A percentile compares a stretch with the other conserved stretches of the same genome.
These are phyloP conservation scores for Clarireedia hainanense DNA, from an alignment of 2,329 filamentous ascomycete species.

Conservation along the genomic window DNA sequence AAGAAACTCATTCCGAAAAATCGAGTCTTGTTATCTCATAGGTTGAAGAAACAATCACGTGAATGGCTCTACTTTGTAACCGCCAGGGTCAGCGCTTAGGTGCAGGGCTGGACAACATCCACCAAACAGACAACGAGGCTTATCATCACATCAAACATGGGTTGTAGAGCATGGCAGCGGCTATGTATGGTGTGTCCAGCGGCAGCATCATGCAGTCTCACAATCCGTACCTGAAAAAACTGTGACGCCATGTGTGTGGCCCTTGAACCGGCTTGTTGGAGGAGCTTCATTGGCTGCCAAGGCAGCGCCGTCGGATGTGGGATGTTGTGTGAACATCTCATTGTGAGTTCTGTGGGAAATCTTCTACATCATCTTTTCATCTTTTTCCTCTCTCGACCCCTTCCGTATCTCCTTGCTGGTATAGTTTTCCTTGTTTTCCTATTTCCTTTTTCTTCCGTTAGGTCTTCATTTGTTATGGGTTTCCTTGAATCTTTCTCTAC, in stretches of 20 bases:
- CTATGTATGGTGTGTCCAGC: constrained; percentile 3
- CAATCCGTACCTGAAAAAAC: constrained; percentile 3
- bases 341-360: constrained; percentile 6
- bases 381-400: constrained; percentile 7
- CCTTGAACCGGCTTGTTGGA: constrained; percentile 4
- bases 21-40: neutral
- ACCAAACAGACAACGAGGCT: constrained; percentile 9
- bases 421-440: constrained; percentile 13
- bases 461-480: constrained; percentile 11
- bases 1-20: neutral
- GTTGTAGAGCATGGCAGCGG: constrained; percentile 1
- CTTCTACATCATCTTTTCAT: constrained; percentile 12
- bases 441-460: constrained; percentile 21
- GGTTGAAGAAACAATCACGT: constrained; percentile 3
- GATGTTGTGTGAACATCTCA: constrained; percentile 5
- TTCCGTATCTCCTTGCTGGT: neutral
- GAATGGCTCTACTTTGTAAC: neutral
- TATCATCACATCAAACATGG: constrained; percentile 10
- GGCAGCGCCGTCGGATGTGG: constrained; percentile 8
- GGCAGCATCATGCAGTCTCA: constrained; percentile 9
- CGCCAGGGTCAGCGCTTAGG: constrained; percentile 9
- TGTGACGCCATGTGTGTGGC: constrained; percentile 6
- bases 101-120: constrained; percentile 3
- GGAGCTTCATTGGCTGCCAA: constrained; percentile 12
- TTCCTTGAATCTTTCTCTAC: constrained; percentile 14